Percentiles rank a stretch among this genome's conserved stretches.
These are phyloP conservation scores for Scleroderma bovista DNA, from an alignment of 768 basidiomycete genomes.

Conservation along the genomic window DNA sequence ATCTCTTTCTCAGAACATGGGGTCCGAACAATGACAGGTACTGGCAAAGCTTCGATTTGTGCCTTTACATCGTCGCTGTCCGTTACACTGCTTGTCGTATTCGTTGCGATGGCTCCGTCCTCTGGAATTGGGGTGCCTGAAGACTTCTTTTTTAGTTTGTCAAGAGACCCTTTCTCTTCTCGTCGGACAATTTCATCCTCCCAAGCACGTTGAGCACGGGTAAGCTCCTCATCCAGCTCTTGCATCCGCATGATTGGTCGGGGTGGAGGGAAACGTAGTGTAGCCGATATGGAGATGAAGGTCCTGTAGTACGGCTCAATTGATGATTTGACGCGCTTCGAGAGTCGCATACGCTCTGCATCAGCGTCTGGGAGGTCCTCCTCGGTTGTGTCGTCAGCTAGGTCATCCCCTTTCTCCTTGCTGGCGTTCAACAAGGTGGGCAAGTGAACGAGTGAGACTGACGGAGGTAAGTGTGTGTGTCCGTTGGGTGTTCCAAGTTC, in stretches of 20 bases:
- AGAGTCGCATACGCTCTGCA: slow-evolving; percentile 61
- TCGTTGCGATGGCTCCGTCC: slow-evolving; percentile 11
- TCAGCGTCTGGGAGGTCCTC: slow-evolving; percentile 64
- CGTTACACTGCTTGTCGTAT: slow-evolving; percentile 5
- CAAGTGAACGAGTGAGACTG: slow-evolving; percentile 22
- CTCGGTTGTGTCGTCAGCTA: slow-evolving; percentile 27
- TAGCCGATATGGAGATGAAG: slow-evolving; percentile 91
- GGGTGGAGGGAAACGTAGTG: slow-evolving; percentile 88
- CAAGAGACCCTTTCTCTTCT: slow-evolving; percentile 52
- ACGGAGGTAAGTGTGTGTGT: slow-evolving; percentile 14
- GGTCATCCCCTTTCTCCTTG: slow-evolving; percentile 7
- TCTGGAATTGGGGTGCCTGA: slow-evolving; percentile 28
- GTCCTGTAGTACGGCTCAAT: slow-evolving; percentile 81
- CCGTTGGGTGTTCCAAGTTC: slow-evolving; percentile 17
- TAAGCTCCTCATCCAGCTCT: slow-evolving; percentile 76
- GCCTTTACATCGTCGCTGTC: slow-evolving; percentile 53
- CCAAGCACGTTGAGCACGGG: slow-evolving; percentile 65
- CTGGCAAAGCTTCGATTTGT: slow-evolving; percentile 53
- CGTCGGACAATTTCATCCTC: slow-evolving; percentile 80
- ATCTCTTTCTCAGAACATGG: slow-evolving; percentile 32
- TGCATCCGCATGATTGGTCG: slow-evolving; percentile 86
- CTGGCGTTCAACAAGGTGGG: slow-evolving; percentile 13
- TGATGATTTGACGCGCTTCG: slow-evolving; percentile 73
- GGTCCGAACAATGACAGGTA: slow-evolving; percentile 33
- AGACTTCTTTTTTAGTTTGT: slow-evolving; percentile 12